Evolutionary conservation across 352 stramenopile genomes (phyloP).

Genomic region (Globisporangium ultimum): DNA sequence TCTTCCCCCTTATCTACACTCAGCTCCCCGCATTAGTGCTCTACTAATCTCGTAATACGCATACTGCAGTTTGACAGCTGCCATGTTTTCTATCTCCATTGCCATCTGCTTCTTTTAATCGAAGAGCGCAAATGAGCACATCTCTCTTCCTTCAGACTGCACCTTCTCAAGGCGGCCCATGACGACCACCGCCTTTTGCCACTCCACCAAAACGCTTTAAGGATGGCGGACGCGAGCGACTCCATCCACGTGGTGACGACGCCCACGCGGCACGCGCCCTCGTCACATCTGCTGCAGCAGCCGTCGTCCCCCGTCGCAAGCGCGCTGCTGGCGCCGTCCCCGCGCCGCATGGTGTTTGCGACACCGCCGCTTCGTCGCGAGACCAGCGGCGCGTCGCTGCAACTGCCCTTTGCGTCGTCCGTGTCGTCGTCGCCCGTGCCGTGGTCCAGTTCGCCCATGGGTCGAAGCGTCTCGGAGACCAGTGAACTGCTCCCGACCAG

Average conservation of each 20-base stretch:
- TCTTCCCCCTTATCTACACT: too few relatives aligned
- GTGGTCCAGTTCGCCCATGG: conserved; percentile 3
- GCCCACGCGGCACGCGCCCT: background rate
- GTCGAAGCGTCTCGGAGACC: conserved; percentile 14
- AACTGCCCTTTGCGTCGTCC: conserved; percentile 35
- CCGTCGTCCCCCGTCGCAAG: conserved; percentile 12
- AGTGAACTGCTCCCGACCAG: conserved; percentile 24
- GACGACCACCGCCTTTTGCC: background rate
- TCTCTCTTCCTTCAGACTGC: too few relatives aligned
- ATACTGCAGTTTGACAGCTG: too few relatives aligned
- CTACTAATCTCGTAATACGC: too few relatives aligned
- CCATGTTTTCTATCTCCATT: too few relatives aligned
- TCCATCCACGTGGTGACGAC: conserved; percentile 1
- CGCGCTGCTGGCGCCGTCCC: conserved; percentile 13
- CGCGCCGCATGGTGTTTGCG: conserved; percentile 57
- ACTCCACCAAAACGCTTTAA: background rate
- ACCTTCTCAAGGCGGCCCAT: background rate
- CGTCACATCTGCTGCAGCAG: conserved; percentile 9
- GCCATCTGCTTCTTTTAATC: too few relatives aligned
- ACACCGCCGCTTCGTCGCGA: conserved; percentile 63
- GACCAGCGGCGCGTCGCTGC: conserved; percentile 39
- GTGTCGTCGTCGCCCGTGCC: conserved; percentile 8
- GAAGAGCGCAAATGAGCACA: too few relatives aligned
- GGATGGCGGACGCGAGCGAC: background rate
- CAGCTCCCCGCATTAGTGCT: too few relatives aligned